A percentile compares a stretch with the other conserved stretches of the same genome.
Conservation (phyloP, 371 early-diverging fungal species). For the Syncephalastrum contaminatum region DNA sequence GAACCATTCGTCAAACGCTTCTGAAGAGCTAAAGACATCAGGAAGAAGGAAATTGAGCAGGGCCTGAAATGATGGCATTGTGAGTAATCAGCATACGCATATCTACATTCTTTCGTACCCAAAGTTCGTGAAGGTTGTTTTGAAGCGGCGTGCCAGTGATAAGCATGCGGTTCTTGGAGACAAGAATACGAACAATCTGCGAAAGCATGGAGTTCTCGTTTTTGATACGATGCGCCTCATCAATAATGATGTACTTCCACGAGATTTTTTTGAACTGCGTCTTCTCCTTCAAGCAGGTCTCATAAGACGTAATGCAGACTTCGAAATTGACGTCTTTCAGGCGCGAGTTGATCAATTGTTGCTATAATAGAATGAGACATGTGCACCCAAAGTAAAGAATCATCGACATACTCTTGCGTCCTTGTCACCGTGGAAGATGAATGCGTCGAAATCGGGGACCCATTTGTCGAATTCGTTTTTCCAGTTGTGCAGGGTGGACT, state of each 20-base stretch:
- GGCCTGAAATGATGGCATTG: conserved; percentile 44
- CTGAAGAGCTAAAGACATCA: conserved; percentile 89
- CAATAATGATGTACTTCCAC: conserved; percentile 96
- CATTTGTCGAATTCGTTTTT: conserved; percentile 90
- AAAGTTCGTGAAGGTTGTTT: conserved; percentile 99
- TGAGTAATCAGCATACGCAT: too few species aligned
- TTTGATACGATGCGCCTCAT: conserved; percentile 99
- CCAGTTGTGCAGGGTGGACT: conserved; percentile 99
- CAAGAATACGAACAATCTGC: conserved; percentile 85
- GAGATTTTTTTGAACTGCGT: conserved; percentile 81
- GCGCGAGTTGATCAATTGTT: conserved; percentile 52
- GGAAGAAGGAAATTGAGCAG: conserved; percentile 98
- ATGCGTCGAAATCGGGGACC: conserved; percentile 89
- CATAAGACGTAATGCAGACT: conserved; percentile 97
- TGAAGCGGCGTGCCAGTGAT: conserved; percentile 99
- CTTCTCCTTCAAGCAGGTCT: conserved; percentile 94
- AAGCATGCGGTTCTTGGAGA: conserved; percentile 89
- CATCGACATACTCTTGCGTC: conserved; percentile 68
- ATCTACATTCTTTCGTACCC: conserved; percentile 48
- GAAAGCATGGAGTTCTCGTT: conserved; percentile 97
- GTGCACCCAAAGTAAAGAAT: not conserved
- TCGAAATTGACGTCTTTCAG: conserved; percentile 79
- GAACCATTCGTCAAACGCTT: conserved; percentile 95
- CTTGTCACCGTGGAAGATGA: conserved; percentile 94
- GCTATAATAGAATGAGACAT: conserved; percentile 29